Conservation (phyloP, 192 early-diverging fungal species). For the Coemansia sp. region DNA sequence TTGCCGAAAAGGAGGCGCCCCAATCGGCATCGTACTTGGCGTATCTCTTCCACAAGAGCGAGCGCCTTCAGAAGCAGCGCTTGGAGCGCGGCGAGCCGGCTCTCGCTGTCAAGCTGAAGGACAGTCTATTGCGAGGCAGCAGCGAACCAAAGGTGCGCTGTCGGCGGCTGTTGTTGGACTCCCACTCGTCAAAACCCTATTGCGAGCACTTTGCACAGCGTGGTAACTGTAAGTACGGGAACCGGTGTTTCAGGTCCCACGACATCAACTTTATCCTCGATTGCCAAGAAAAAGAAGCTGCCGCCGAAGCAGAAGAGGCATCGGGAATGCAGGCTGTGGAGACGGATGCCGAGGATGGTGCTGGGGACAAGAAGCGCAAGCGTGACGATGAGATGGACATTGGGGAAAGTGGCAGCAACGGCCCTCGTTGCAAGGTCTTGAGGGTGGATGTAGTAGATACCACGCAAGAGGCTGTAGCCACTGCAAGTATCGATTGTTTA, state of each 20-base stretch:
- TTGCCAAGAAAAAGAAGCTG: slow-evolving; percentile 43
- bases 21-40: slow-evolving; percentile 38
- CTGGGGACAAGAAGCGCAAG: slow-evolving; percentile 24
- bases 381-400: slow-evolving; percentile 1
- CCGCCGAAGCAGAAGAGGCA: neutral
- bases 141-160: slow-evolving; percentile 4
- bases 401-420: neutral
- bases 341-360: neutral
- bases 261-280: slow-evolving; percentile 90
- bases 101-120: slow-evolving; percentile 23
- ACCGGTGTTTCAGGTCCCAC: slow-evolving; percentile 73
- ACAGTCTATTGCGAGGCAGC: slow-evolving; percentile 10
- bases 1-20: slow-evolving; percentile 55
- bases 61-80: slow-evolving; percentile 33
- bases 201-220: slow-evolving; percentile 86
- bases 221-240: slow-evolving; percentile 75
- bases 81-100: slow-evolving; percentile 24
- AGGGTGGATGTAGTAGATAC: neutral
- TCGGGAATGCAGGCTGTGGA: slow-evolving; percentile 8
- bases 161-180: neutral
- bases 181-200: slow-evolving; percentile 43
- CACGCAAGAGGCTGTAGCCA: neutral
- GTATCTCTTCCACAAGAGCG: slow-evolving; percentile 48
- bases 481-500: neutral
- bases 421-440: neutral